A percentile compares a stretch with the other conserved stretches of the same genome.
These are phyloP conservation scores for Pseudocercospora musae DNA, from an alignment of 2,329 filamentous ascomycete genomes.

Conservation along the genomic window DNA sequence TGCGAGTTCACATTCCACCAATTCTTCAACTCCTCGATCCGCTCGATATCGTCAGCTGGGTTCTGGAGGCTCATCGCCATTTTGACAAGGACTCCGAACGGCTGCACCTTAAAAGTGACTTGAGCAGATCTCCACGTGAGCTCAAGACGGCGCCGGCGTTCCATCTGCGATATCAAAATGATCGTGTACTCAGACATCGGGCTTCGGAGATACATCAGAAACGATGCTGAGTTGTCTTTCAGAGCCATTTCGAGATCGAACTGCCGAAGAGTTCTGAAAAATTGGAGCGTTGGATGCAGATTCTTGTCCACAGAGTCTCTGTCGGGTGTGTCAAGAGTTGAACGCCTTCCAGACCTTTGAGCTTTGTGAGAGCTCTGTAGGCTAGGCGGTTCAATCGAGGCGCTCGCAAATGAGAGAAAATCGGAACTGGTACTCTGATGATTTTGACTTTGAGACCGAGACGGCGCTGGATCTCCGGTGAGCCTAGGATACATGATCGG, in stretches of 20 bases:
- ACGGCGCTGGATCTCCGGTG: background rate
- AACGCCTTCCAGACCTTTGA: too few relatives aligned
- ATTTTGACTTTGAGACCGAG: background rate
- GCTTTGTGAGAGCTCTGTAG: too few relatives aligned
- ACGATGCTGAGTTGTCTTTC: background rate
- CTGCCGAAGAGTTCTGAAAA: too few relatives aligned
- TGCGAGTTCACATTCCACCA: background rate
- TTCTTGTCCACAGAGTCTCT: too few relatives aligned
- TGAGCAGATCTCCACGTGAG: background rate
- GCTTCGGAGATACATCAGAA: background rate
- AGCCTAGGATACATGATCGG: background rate
- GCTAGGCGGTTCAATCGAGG: too few relatives aligned
- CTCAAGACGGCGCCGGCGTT: too few relatives aligned
- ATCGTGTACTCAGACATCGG: too few relatives aligned
- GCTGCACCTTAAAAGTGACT: background rate
- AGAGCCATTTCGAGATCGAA: too few relatives aligned
- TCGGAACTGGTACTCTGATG: background rate
- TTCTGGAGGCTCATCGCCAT: background rate
- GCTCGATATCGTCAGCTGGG: background rate
- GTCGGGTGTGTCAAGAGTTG: too few relatives aligned
- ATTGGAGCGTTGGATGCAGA: too few relatives aligned
- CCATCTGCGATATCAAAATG: too few relatives aligned
- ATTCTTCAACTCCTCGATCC: background rate
- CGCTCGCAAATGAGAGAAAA: too few relatives aligned
- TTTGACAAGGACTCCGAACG: background rate